Percentiles rank a stretch among this genome's conserved stretches.
Evolutionary conservation across 148 eudicot species (phyloP).

Genomic region (Rhododendron vialii): DNA sequence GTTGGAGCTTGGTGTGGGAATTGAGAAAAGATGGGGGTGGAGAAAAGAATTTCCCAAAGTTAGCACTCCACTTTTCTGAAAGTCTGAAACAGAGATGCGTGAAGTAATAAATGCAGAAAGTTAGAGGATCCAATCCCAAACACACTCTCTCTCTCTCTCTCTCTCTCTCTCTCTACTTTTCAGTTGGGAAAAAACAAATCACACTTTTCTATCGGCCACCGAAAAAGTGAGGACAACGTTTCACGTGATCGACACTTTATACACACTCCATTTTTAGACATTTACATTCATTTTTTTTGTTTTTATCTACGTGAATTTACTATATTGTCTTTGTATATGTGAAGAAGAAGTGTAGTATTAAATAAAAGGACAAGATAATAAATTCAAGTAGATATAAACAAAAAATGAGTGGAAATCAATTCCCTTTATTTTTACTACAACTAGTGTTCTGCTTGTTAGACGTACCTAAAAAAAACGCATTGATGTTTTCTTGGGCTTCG

Average conservation of each 20-base stretch:
- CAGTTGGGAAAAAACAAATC: not conserved
- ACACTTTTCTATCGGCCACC: not conserved
- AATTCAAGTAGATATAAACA: no score
- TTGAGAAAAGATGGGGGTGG: not conserved
- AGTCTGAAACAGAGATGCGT: not conserved
- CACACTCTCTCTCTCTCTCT: not conserved
- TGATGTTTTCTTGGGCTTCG: no score
- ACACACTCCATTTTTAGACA: no score
- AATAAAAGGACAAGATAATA: no score
- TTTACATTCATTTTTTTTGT: no score
- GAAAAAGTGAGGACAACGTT: not conserved
- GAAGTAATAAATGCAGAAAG: not conserved
- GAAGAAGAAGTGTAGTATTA: no score
- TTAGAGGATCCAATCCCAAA: not conserved
- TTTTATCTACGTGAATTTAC: no score
- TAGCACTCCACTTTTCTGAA: not conserved
- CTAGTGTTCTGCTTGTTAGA: no score
- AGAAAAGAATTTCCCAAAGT: not conserved
- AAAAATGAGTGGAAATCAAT: no score
- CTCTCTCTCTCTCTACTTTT: not conserved
- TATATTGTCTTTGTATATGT: no score
- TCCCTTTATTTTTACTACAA: no score
- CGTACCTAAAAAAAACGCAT: no score
- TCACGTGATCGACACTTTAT: not conserved
- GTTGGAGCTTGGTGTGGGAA: not conserved